Evolutionary conservation across 768 basidiomycete species (phyloP).

Genomic region (Russula abietina): DNA sequence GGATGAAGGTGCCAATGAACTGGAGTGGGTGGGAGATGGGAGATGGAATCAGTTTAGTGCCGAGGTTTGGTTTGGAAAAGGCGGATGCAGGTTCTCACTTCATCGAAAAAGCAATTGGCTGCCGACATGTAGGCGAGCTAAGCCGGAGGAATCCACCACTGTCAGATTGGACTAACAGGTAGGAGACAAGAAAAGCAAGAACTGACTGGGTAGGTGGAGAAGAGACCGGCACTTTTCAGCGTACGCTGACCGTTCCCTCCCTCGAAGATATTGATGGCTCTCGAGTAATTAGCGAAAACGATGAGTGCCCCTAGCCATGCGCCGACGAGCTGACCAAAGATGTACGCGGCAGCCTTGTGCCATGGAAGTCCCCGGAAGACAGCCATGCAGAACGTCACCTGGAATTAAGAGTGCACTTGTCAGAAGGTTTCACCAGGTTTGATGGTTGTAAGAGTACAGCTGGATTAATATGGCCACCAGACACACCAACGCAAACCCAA

Average conservation of each 20-base stretch:
- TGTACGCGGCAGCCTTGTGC: slow-evolving; percentile 69
- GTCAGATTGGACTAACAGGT: background rate
- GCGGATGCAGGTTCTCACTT: slow-evolving; percentile 29
- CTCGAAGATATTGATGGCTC: slow-evolving; percentile 59
- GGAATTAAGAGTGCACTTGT: background rate
- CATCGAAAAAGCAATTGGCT: slow-evolving; percentile 42
- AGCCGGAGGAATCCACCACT: background rate
- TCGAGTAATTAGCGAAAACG: slow-evolving; percentile 58
- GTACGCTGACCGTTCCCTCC: slow-evolving; percentile 51
- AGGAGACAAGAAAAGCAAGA: slow-evolving; percentile 5
- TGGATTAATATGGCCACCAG: slow-evolving; percentile 56
- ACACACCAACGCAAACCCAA: slow-evolving; percentile 60
- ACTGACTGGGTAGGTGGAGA: slow-evolving; percentile 57
- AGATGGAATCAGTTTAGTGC: background rate
- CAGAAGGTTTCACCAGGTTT: background rate
- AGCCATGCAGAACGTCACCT: slow-evolving; percentile 68
- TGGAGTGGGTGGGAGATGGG: slow-evolving; percentile 27
- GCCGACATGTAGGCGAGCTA: slow-evolving; percentile 39
- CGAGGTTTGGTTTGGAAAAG: too few relatives aligned
- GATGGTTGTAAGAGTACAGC: slow-evolving; percentile 22
- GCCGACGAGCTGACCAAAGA: slow-evolving; percentile 57
- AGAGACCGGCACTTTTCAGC: slow-evolving; percentile 50
- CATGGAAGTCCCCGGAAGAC: slow-evolving; percentile 70
- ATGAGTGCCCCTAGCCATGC: slow-evolving; percentile 52
- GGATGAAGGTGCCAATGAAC: slow-evolving; percentile 52